Percentiles rank a stretch among this genome's conserved stretches.
These are phyloP conservation scores for Harringtonia aguacate DNA, from an alignment of 2,329 filamentous ascomycete genomes.

Conservation along the genomic window DNA sequence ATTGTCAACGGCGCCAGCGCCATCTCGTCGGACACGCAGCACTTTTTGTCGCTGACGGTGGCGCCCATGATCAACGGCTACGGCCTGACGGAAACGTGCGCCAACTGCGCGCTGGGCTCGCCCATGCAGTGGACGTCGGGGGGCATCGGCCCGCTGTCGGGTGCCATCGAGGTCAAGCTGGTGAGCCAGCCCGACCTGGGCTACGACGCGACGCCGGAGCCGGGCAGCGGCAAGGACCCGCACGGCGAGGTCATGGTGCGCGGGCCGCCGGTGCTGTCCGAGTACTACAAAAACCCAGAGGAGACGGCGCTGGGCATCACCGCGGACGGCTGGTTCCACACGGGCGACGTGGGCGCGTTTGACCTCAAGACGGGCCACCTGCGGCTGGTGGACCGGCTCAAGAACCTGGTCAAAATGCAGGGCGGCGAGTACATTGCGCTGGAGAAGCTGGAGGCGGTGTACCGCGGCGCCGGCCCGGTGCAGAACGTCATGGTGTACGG, in stretches of 20 bases:
- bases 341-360: constrained; percentile 90
- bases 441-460: constrained; percentile 89
- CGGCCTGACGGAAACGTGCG: constrained; percentile 86
- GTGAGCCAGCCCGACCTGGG: constrained; percentile 85
- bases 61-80: constrained; percentile 94
- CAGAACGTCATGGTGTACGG: constrained; percentile 84
- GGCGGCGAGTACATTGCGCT: constrained; percentile 96
- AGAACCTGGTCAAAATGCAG: constrained; percentile 94
- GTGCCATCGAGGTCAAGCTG: constrained; percentile 77
- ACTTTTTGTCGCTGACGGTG: constrained; percentile 84
- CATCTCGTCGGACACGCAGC: constrained; percentile 75
- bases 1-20: constrained; percentile 92
- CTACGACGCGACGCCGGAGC: constrained; percentile 64
- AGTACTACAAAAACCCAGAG: constrained; percentile 77
- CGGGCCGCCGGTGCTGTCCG: constrained; percentile 61
- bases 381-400: constrained; percentile 87
- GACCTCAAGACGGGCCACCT: constrained; percentile 63
- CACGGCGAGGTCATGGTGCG: constrained; percentile 91
- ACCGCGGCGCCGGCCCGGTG: constrained; percentile 69
- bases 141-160: constrained; percentile 68
- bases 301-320: constrained; percentile 74
- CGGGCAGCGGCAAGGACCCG: constrained; percentile 61
- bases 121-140: constrained; percentile 73
- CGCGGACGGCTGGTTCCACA: constrained; percentile 91
- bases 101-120: constrained; percentile 71